Percentiles rank a stretch among this genome's conserved stretches.
These are phyloP conservation scores for Cruciata laevipes DNA, from an alignment of 257 asterid genomes.

Conservation along the genomic window DNA sequence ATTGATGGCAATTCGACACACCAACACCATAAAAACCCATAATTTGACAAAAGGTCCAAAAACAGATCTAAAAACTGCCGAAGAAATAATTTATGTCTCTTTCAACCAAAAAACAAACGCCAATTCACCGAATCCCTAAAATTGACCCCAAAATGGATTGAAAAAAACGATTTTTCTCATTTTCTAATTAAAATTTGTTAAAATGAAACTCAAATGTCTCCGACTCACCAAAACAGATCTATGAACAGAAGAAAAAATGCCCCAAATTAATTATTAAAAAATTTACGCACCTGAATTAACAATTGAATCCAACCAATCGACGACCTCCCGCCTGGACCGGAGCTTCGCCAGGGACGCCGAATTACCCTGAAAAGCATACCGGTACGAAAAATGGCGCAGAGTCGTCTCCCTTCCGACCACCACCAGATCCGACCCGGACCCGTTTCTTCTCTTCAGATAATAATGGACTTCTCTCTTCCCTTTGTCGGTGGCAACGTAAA, in stretches of 20 bases:
- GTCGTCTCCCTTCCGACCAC: constrained; percentile 70
- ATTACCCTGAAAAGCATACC: constrained; percentile 26
- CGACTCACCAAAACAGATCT: background rate
- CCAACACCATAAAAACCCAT: too few species aligned
- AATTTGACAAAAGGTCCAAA: too few species aligned
- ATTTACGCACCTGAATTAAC: constrained; percentile 40
- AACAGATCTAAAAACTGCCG: background rate
- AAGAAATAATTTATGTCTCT: background rate
- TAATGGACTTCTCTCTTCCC: constrained; percentile 62
- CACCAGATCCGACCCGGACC: constrained; percentile 58
- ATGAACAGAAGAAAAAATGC: background rate
- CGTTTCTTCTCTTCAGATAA: constrained; percentile 50
- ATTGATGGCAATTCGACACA: too few species aligned
- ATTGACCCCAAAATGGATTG: background rate
- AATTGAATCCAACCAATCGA: constrained; percentile 61
- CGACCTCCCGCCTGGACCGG: constrained; percentile 60
- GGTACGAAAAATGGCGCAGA: constrained; percentile 43
- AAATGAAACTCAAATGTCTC: background rate
- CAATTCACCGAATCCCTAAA: too few species aligned
- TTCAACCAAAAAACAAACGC: background rate
- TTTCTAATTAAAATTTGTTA: background rate
- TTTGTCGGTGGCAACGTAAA: constrained; percentile 36
- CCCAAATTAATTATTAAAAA: background rate
- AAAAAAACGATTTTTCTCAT: too few species aligned
- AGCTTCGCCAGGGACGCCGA: constrained; percentile 43